phyloP scores from a whole-genome alignment of 768 basidiomycete genomes.

The Agrocybe praecox region DNA sequence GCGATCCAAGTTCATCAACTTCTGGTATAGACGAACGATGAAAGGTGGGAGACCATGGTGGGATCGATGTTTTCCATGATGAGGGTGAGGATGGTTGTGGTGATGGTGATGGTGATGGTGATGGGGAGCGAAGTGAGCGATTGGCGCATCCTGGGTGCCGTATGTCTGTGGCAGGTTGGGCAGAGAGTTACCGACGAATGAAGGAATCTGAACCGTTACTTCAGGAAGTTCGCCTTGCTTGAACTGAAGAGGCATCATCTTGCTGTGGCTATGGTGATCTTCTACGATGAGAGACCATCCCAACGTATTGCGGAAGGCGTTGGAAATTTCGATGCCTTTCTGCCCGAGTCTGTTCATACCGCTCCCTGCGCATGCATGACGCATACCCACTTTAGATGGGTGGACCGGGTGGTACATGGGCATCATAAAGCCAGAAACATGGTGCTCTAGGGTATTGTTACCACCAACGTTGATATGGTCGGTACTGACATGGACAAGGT shows the following conservation, averaged over 20 bases:
- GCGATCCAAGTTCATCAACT: conserved; percentile 69
- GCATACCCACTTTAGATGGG: conserved; percentile 1
- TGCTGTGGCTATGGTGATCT: conserved; percentile 1
- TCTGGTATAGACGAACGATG: conserved; percentile 60
- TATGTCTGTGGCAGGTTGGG: neutral
- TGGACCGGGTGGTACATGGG: too few relatives aligned
- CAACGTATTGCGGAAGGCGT: too few relatives aligned
- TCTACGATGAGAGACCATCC: too few relatives aligned
- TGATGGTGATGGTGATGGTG: too few relatives aligned
- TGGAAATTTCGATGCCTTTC: conserved; percentile 55
- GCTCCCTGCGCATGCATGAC: conserved; percentile 14
- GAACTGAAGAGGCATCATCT: neutral
- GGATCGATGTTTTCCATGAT: conserved; percentile 20
- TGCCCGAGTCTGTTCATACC: conserved; percentile 26
- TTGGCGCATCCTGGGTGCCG: neutral
- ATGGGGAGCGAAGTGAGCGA: neutral
- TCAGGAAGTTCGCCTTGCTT: neutral
- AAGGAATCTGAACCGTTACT: conserved; percentile 34
- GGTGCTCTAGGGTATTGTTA: too few relatives aligned
- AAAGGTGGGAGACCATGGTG: conserved; percentile 40
- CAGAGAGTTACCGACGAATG: conserved; percentile 30
- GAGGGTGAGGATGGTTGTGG: conserved; percentile 19
- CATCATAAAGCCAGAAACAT: too few relatives aligned
- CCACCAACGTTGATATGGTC: conserved; percentile 5
- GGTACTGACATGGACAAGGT: conserved; percentile 40